Base-by-base conservation (phyloP, 345 rosid genomes). In the Salix exigua region DNA sequence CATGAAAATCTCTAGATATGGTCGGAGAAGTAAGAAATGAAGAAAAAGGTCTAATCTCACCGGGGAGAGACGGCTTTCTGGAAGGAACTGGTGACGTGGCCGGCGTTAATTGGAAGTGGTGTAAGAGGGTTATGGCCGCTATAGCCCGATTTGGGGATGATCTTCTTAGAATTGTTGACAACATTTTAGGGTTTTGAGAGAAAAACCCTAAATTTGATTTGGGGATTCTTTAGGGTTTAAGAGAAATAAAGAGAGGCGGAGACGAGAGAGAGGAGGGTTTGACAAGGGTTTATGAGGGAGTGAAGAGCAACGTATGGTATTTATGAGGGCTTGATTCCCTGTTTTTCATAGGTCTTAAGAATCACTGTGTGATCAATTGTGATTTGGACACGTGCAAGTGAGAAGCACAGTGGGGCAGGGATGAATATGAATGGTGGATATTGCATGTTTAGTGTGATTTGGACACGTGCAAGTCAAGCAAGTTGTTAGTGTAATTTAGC, bases 1-100 rank as follows among this genome's bases (percentile, higher is more conserved):
- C 84, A 68, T 90, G 96, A 76, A 94, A 87, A 48, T 68, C 76
- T 74, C 87, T 91, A 8, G 67, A 40, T 40, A 14, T 40, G 26
- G 33, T 2, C 37, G 7, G 26, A 7, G 73, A 37, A 58, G 14
- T 11, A 3, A 10, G 63, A 58, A 10, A 58, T 8, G 63, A 58
- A 58, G 28, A 58, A 58, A 6, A n/a, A 18, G 48, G 50, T 31
- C 46, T 31, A 42, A 5, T 68, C 19, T 51, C 66, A 11, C 61
- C 18, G 26, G 73, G 44, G 17, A 58, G 73, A 6, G 21, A 23
- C 19, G 8, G 67, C n/a, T 68, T 18, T 68, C 73, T 60, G 38
- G 67, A 40, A 58, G 13, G 28, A 9, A 58, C 11, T 10, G 63
- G 14, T 10, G 63, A 10, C 63, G 63, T 25, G 5, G 63, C 25